These are phyloP conservation scores for Graphilbum sp. DNA, from an alignment of 2,329 filamentous ascomycete genomes.

Conservation along the genomic window DNA sequence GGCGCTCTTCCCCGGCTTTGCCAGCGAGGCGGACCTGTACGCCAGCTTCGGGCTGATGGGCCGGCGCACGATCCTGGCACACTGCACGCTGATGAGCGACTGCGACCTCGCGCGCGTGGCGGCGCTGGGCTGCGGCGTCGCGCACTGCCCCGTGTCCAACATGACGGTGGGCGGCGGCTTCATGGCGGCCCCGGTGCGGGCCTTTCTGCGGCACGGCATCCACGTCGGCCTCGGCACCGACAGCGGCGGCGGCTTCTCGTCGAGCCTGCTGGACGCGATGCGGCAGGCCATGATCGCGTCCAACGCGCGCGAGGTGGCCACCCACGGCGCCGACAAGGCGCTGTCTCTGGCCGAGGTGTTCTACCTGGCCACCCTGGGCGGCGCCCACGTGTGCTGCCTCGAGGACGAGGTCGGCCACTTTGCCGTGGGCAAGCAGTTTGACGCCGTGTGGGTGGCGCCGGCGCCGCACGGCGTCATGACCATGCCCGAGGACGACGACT, in stretches of 20 bases:
- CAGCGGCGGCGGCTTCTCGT: constrained; percentile 31
- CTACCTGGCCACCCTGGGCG: constrained; percentile 43
- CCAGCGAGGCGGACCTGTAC: constrained; percentile 44
- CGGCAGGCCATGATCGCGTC: constrained; percentile 40
- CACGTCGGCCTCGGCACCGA: constrained; percentile 43
- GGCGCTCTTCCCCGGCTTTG: constrained; percentile 37
- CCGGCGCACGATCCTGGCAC: constrained; percentile 42
- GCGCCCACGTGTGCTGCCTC: constrained; percentile 40
- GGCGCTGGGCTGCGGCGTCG: constrained; percentile 36
- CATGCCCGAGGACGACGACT: neutral
- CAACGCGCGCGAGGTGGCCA: constrained; percentile 27
- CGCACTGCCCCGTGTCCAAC: constrained; percentile 49
- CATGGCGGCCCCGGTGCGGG: constrained; percentile 42
- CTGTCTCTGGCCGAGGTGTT: constrained; percentile 36
- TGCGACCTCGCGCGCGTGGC: constrained; percentile 33
- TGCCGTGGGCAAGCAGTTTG: constrained; percentile 30
- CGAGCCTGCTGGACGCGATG: constrained; percentile 44
- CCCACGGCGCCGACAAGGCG: constrained; percentile 23
- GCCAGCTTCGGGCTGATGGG: constrained; percentile 35
- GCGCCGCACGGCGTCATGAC: neutral
- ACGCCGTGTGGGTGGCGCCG: neutral
- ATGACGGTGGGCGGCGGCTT: constrained; percentile 46
- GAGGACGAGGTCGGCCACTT: constrained; percentile 39
- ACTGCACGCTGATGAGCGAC: constrained; percentile 46
- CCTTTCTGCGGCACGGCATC: constrained; percentile 38